Evolutionary conservation across 2,329 filamentous ascomycete genomes (phyloP).

Genomic region (Thelonectria rubi): DNA sequence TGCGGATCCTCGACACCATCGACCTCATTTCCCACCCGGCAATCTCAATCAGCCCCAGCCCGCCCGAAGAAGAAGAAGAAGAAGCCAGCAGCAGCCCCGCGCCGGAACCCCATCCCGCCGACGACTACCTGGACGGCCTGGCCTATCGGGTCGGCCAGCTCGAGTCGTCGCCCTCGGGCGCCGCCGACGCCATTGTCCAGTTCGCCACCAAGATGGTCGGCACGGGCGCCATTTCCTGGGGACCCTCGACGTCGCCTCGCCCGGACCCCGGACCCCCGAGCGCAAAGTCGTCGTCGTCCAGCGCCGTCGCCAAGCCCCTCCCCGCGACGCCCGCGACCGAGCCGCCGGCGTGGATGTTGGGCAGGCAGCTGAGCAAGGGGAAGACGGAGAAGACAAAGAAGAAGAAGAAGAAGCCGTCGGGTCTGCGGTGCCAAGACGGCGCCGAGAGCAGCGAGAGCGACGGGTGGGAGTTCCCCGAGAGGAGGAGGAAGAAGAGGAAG

Average conservation of each 20-base stretch:
- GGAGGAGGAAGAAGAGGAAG: background rate
- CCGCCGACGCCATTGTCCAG: slow-evolving; percentile 41
- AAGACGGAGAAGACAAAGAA: too few relatives aligned
- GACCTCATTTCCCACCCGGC: slow-evolving; percentile 33
- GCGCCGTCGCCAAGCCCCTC: slow-evolving; percentile 43
- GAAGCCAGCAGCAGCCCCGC: slow-evolving; percentile 10
- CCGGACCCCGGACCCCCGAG: background rate
- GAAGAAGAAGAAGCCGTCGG: background rate
- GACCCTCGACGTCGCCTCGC: background rate
- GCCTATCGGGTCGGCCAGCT: slow-evolving; percentile 48
- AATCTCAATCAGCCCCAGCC: slow-evolving; percentile 19
- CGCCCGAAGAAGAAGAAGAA: too few relatives aligned
- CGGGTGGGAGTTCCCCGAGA: slow-evolving; percentile 1
- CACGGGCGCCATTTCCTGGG: slow-evolving; percentile 12
- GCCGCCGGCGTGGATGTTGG: slow-evolving; percentile 34
- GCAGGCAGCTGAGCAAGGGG: background rate
- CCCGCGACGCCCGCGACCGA: slow-evolving; percentile 44
- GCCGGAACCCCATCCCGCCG: slow-evolving; percentile 12
- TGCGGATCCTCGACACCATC: slow-evolving; percentile 26
- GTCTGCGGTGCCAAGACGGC: background rate
- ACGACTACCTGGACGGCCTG: slow-evolving; percentile 40
- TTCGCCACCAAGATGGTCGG: slow-evolving; percentile 33
- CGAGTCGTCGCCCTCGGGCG: slow-evolving; percentile 39
- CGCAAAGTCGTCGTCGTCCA: background rate
- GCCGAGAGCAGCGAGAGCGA: background rate